These are phyloP conservation scores for Lodderomyces jiufengensis DNA, from an alignment of 1,139 yeast species.

Conservation along the genomic window DNA sequence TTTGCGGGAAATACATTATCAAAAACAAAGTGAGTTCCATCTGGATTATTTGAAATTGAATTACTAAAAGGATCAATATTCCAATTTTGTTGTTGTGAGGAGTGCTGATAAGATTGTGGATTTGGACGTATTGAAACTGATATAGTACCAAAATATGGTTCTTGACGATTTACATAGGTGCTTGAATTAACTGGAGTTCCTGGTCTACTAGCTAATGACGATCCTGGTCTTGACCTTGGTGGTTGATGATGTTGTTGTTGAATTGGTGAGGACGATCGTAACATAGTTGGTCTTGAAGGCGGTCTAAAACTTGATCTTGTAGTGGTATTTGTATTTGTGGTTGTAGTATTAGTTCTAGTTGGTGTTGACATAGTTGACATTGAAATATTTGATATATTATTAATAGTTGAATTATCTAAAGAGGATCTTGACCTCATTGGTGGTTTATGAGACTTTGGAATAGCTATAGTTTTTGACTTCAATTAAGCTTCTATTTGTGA, in stretches of 20 bases:
- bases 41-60: slow-evolving; percentile 46
- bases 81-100: slow-evolving; percentile 31
- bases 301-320: slow-evolving; percentile 16
- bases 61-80: slow-evolving; percentile 33
- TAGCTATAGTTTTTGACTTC: neutral
- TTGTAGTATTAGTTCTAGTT: slow-evolving; percentile 4
- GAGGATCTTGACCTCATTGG: slow-evolving; percentile 24
- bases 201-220: slow-evolving; percentile 28
- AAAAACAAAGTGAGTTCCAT: slow-evolving; percentile 57
- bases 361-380: slow-evolving; percentile 9
- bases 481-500: too few species aligned
- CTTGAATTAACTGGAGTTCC: slow-evolving; percentile 28
- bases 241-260: slow-evolving; percentile 12
- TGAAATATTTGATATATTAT: slow-evolving; percentile 7
- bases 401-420: slow-evolving; percentile 9
- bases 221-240: slow-evolving; percentile 32
- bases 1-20: slow-evolving; percentile 69
- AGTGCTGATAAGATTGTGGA: slow-evolving; percentile 28
- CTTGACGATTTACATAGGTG: slow-evolving; percentile 20
- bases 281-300: slow-evolving; percentile 17
- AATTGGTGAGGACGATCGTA: slow-evolving; percentile 14
- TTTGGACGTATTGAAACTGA: slow-evolving; percentile 54
- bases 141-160: slow-evolving; percentile 50
- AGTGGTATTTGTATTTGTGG: slow-evolving; percentile 3
- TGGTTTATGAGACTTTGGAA: slow-evolving; percentile 16